Conservation (phyloP, 129 eudicot species). For the Chrysanthemum seticuspe region DNA sequence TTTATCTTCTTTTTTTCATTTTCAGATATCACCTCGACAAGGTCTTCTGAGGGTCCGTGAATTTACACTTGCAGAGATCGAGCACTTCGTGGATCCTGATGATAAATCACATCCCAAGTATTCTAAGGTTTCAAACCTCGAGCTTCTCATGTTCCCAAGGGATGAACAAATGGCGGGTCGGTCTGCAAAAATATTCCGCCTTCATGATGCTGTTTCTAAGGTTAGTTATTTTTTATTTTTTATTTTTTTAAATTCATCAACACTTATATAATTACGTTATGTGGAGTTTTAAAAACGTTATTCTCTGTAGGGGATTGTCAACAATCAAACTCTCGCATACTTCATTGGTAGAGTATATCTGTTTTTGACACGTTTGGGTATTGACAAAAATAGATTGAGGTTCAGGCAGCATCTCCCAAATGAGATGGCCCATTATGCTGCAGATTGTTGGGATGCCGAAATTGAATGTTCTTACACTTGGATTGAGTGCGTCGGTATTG, state of each 20-base stretch:
- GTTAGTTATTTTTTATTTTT: slow-evolving; percentile 21
- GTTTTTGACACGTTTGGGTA: slow-evolving; percentile 58
- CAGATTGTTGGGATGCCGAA: slow-evolving; percentile 85
- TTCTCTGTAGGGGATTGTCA: slow-evolving; percentile 32
- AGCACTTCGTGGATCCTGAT: slow-evolving; percentile 67
- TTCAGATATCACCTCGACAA: slow-evolving; percentile 71
- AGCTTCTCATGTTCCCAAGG: slow-evolving; percentile 66
- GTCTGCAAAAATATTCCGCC: slow-evolving; percentile 28
- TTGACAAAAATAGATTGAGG: slow-evolving; percentile 53
- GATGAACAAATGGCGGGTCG: background rate
- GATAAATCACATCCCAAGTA: slow-evolving; percentile 63
- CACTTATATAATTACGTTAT: too few relatives aligned
- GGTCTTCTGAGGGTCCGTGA: slow-evolving; percentile 54
- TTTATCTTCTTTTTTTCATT: background rate
- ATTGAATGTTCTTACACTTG: slow-evolving; percentile 72
- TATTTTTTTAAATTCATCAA: too few relatives aligned
- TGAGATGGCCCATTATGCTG: slow-evolving; percentile 89
- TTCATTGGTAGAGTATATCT: slow-evolving; percentile 67
- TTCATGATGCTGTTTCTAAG: slow-evolving; percentile 59
- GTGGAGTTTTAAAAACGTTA: too few relatives aligned
- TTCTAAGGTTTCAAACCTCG: slow-evolving; percentile 48
- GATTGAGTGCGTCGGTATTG: slow-evolving; percentile 81
- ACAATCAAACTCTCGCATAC: slow-evolving; percentile 24
- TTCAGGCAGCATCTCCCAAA: slow-evolving; percentile 74
- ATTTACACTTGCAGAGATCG: slow-evolving; percentile 64